Conservation (phyloP, 306 rosid genomes). For the Lagenaria siceraria region DNA sequence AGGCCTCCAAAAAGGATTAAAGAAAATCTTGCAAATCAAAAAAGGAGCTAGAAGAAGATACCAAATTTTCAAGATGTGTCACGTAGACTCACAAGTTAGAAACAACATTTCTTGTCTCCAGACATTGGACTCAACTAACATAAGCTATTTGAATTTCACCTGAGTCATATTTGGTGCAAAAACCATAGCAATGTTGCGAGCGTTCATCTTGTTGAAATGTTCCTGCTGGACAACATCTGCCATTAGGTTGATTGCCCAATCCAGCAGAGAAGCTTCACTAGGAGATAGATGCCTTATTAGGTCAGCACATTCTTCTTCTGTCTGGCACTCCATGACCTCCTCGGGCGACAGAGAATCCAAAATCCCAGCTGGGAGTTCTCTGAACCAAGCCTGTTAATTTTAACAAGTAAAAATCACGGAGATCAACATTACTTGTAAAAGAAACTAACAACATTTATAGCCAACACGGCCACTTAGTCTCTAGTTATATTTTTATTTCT, state of each 20-base stretch:
- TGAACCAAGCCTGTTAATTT: slow-evolving; percentile 63
- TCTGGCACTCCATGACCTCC: slow-evolving; percentile 65
- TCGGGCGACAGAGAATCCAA: slow-evolving; percentile 64
- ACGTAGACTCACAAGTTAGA: background rate
- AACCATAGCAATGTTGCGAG: slow-evolving; percentile 81
- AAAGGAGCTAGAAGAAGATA: background rate
- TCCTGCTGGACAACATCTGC: slow-evolving; percentile 77
- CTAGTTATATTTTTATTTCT: background rate
- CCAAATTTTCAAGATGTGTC: background rate
- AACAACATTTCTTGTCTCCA: background rate
- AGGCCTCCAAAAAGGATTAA: background rate
- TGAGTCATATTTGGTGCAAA: slow-evolving; percentile 98
- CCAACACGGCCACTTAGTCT: background rate
- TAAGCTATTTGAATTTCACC: slow-evolving; percentile 18
- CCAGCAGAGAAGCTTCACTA: slow-evolving; percentile 67
- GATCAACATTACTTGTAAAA: background rate
- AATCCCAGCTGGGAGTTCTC: slow-evolving; percentile 73
- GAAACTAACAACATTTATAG: background rate
- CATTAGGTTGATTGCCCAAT: slow-evolving; percentile 92
- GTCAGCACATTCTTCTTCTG: slow-evolving; percentile 60
- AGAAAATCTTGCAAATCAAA: background rate
- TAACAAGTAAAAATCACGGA: background rate
- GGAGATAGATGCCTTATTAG: slow-evolving; percentile 50
- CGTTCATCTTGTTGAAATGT: slow-evolving; percentile 80
- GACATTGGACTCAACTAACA: background rate